Evolutionary conservation across 345 rosid species (phyloP).

Genomic region (Syzygium grande): DNA sequence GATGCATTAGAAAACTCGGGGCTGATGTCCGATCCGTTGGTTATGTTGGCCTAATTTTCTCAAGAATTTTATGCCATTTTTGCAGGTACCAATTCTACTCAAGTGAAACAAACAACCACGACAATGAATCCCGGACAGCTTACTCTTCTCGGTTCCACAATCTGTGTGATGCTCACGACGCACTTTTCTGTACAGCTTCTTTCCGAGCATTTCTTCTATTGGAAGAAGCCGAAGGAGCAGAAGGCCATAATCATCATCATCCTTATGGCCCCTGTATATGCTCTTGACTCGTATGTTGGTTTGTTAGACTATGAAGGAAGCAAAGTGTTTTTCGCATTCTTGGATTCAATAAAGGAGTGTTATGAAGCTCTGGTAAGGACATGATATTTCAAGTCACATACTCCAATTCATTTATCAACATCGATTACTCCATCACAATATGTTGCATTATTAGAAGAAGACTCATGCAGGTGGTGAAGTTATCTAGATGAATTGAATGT

Average conservation of each 20-base stretch:
- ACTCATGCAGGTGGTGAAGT: not conserved
- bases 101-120: not conserved
- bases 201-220: constrained; percentile 72
- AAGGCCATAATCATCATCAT: constrained; percentile 86
- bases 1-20: not conserved
- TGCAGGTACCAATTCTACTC: constrained; percentile 22
- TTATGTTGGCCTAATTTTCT: not conserved
- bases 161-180: constrained; percentile 59
- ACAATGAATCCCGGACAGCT: constrained; percentile 44
- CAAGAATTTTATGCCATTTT: not conserved
- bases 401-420: not conserved
- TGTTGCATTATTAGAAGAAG: not conserved
- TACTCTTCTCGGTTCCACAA: constrained; percentile 50
- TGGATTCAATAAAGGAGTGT: constrained; percentile 89
- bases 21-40: not conserved
- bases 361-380: constrained; percentile 84
- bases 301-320: constrained; percentile 71
- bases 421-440: not conserved
- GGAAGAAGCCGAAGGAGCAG: constrained; percentile 97
- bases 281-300: constrained; percentile 63
- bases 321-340: constrained; percentile 62
- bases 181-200: constrained; percentile 71
- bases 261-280: constrained; percentile 92
- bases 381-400: not conserved
- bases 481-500: not conserved